Evolutionary conservation across 139 green algal genomes (phyloP).

Genomic region (Chlamydomonas applanata): DNA sequence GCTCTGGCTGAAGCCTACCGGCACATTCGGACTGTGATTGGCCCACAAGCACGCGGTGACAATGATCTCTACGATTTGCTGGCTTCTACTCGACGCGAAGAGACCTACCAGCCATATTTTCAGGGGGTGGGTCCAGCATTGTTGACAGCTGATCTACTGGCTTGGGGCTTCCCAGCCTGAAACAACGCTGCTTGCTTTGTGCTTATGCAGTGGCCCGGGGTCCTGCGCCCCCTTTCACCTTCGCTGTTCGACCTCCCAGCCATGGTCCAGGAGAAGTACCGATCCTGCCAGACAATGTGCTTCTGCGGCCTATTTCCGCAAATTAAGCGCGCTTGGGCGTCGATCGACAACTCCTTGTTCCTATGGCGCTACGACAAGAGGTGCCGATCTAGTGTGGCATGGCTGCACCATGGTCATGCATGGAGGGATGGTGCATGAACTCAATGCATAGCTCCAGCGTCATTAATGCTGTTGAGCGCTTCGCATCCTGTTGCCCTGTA

Average conservation of each 20-base stretch:
- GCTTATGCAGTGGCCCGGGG: constrained; percentile 70
- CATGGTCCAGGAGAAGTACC: constrained; percentile 83
- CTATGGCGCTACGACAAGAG: constrained; percentile 86
- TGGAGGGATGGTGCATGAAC: too few relatives aligned
- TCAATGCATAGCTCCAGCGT: too few relatives aligned
- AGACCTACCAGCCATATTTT: constrained; percentile 68
- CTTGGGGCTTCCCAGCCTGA: not conserved
- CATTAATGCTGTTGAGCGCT: too few relatives aligned
- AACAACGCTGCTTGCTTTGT: not conserved
- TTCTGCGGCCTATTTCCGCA: constrained; percentile 89
- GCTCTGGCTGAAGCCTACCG: constrained; percentile 49
- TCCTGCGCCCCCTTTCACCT: constrained; percentile 60
- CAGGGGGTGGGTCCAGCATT: constrained; percentile 48
- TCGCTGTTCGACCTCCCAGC: constrained; percentile 66
- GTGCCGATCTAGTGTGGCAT: constrained; percentile 20
- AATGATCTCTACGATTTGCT: constrained; percentile 72
- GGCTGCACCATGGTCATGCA: too few relatives aligned
- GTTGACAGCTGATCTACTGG: not conserved
- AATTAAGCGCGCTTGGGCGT: constrained; percentile 85
- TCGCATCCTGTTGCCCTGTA: too few relatives aligned
- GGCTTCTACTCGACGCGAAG: constrained; percentile 54
- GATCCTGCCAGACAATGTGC: constrained; percentile 75
- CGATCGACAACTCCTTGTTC: constrained; percentile 89
- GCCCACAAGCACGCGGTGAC: constrained; percentile 32
- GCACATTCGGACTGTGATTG: constrained; percentile 48